Conservation (phyloP, 2,329 filamentous ascomycete genomes). For the Daldinia sp. region DNA sequence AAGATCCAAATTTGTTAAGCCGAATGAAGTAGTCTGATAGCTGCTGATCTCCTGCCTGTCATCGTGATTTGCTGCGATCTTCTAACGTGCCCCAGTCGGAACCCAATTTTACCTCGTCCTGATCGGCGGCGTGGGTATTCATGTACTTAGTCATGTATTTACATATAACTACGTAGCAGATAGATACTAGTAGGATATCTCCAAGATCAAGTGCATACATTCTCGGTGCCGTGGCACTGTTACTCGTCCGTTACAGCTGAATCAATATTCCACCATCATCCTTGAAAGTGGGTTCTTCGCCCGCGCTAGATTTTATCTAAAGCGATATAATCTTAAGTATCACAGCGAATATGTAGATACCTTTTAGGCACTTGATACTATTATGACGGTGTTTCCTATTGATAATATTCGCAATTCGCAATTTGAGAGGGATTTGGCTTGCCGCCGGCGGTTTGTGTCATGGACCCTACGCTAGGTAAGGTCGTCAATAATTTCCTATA, state of each 20-base stretch:
- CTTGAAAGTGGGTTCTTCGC: no score
- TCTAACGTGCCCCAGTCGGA: conserved; percentile 24
- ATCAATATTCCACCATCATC: no score
- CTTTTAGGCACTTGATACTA: no score
- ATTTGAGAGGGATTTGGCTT: no score
- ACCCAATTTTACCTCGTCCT: conserved; percentile 41
- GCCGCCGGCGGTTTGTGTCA: neutral
- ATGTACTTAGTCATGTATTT: conserved; percentile 40
- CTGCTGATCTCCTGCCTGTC: conserved; percentile 38
- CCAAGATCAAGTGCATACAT: no score
- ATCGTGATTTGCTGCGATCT: conserved; percentile 38
- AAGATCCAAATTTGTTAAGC: conserved; percentile 21
- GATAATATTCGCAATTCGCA: no score
- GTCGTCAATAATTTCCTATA: neutral
- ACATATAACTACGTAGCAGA: no score
- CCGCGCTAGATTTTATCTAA: no score
- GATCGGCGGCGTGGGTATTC: conserved; percentile 39
- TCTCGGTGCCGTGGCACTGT: neutral
- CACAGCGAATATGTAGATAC: no score
- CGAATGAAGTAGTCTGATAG: conserved; percentile 13
- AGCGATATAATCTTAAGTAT: no score
- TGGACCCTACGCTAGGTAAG: neutral
- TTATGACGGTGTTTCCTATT: no score
- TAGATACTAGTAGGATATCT: no score
- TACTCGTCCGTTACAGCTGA: neutral